Conservation (phyloP, 2,329 filamentous ascomycete species). For the Microdochium bolleyi region DNA sequence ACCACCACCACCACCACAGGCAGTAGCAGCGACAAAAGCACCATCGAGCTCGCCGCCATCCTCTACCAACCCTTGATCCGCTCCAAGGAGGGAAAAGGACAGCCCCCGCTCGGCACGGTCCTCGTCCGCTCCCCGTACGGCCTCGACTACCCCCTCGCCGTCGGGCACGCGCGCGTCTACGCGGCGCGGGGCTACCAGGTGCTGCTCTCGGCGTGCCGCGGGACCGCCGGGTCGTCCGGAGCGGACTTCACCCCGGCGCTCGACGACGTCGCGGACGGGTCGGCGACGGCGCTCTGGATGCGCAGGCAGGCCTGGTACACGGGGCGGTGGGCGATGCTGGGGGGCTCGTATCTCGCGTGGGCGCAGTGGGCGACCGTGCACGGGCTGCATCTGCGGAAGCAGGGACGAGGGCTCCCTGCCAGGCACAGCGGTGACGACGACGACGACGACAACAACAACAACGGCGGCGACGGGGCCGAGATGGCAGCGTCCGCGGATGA, state of each 20-base stretch:
- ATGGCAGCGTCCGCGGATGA: too few species aligned
- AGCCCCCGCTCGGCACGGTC: constrained; percentile 5
- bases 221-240: constrained; percentile 2
- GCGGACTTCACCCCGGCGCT: constrained; percentile 4
- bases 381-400: background rate
- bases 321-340: constrained; percentile 11
- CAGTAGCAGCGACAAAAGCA: constrained; percentile 5
- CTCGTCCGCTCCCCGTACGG: constrained; percentile 9
- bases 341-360: constrained; percentile 9
- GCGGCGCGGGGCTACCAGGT: constrained; percentile 14
- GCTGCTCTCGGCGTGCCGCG: constrained; percentile 10
- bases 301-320: constrained; percentile 12
- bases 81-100: background rate
- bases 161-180: constrained; percentile 7
- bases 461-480: background rate
- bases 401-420: too few species aligned
- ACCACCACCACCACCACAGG: background rate
- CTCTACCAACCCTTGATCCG: constrained; percentile 10
- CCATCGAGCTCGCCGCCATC: constrained; percentile 14
- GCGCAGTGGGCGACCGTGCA: constrained; percentile 9
- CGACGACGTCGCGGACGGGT: constrained; percentile 7
- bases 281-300: constrained; percentile 12
- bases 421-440: too few species aligned
- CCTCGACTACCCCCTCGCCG: constrained; percentile 1
- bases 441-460: too few species aligned